Conservation (phyloP, 2,329 filamentous ascomycete species). For the Westerdykella sp. region DNA sequence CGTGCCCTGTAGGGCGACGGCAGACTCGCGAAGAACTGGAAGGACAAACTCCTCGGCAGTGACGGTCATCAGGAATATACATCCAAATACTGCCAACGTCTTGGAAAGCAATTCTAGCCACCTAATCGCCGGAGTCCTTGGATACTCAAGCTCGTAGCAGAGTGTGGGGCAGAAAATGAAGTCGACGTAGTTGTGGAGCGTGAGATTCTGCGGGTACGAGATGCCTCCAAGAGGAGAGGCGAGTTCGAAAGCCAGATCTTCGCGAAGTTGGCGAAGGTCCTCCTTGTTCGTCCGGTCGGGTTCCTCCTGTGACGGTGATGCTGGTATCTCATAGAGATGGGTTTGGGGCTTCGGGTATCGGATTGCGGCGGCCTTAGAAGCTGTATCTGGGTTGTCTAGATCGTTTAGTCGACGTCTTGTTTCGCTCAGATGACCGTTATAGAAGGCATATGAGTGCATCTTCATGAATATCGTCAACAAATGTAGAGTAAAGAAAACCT, state of each 20-base stretch:
- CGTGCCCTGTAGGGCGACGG: conserved; percentile 46
- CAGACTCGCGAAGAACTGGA: conserved; percentile 74
- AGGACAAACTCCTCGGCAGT: conserved; percentile 93
- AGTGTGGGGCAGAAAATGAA: conserved; percentile 89
- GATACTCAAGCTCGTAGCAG: conserved; percentile 97
- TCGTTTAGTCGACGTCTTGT: conserved; percentile 73
- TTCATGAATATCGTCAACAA: conserved; percentile 94
- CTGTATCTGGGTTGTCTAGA: conserved; percentile 70
- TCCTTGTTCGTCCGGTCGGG: conserved; percentile 33
- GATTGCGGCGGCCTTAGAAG: conserved; percentile 64
- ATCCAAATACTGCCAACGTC: conserved; percentile 83
- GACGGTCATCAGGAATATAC: conserved; percentile 89
- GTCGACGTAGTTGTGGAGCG: conserved; percentile 73
- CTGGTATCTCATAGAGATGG: conserved; percentile 51
- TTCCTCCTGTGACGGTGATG: conserved; percentile 41
- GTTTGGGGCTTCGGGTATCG: conserved; percentile 56
- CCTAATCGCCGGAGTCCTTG: conserved; percentile 65
- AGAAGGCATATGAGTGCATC: conserved; percentile 97
- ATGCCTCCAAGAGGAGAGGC: conserved; percentile 84
- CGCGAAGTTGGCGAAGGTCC: conserved; percentile 61
- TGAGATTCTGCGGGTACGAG: conserved; percentile 86
- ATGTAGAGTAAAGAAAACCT: conserved; percentile 90
- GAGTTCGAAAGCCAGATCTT: conserved; percentile 83
- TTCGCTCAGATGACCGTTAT: conserved; percentile 90
- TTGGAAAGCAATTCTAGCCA: conserved; percentile 82